Evolutionary conservation across 352 stramenopile genomes (phyloP), one percentile per base, ranked within the genome.

Genomic region (Phytophthora pisi): DNA sequence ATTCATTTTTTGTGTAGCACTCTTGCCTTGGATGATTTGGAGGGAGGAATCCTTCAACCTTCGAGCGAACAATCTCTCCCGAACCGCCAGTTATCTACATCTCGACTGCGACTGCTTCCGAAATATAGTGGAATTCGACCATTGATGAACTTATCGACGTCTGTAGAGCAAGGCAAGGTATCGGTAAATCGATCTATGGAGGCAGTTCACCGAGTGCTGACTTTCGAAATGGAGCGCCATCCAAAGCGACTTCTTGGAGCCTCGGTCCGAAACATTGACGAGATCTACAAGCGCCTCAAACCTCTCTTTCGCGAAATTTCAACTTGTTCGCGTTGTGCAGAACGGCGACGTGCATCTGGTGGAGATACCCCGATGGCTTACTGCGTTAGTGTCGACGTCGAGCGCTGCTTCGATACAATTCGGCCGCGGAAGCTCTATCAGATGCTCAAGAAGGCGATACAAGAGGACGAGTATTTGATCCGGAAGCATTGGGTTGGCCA

Each of bases 351-450:
- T 47, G 20, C 45, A 13, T 63, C 26, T 16, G 46, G 20, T n/a
- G 42, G 20, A 38, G 16, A 57, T 24, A 16, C 31, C 3, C 68
- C 68, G 42, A 62, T 64, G 34, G 40, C 86, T 20, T 92, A 90
- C 46, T 88, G 79, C 45, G 82, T 91, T 5, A 78, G 77, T 6
- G 80, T 95, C 7, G 87, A 95, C 30, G 82, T 93, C n/a, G 85
- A 92, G 46, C 75, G 84, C 2, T 95, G 87, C 40, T 95, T 95
- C 54, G 87, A 95, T 70, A 93, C 82, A 1, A 93, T 95, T 53
- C 81, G 78, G 5, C 79, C 82, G 4, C 70, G 64, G 3, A 91
- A 88, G 61, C 71, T 95, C 2, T 84, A 89, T 30, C 73, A 83
- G 15, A 70, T 92, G 10, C 58, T 95, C 7, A 91, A 91, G 31